These are phyloP conservation scores for Chamaecrista fasciculata DNA, from an alignment of 306 rosid genomes.

Conservation along the genomic window DNA sequence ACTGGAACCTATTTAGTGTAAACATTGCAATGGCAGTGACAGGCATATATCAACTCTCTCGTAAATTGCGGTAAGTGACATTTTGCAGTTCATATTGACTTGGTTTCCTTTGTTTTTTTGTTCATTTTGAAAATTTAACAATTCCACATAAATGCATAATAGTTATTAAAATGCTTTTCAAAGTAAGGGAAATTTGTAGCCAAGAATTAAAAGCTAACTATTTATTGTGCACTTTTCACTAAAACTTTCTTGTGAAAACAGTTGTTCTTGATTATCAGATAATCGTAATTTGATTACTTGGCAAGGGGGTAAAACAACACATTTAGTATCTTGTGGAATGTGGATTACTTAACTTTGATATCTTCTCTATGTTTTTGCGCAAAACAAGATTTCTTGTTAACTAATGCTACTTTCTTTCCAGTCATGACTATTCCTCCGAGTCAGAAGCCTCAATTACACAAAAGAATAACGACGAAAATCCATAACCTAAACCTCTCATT, in stretches of 20 bases:
- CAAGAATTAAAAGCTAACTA: too few relatives aligned
- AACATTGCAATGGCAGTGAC: conserved; percentile 92
- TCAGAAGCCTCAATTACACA: conserved; percentile 43
- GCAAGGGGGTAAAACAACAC: not conserved
- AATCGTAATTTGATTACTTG: not conserved
- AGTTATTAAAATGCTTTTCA: not conserved
- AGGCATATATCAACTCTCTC: conserved; percentile 81
- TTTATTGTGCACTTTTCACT: too few relatives aligned
- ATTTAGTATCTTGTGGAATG: too few relatives aligned
- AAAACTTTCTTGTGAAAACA: not conserved
- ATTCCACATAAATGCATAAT: not conserved
- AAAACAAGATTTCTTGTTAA: conserved; percentile 8
- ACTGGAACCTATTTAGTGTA: conserved; percentile 93
- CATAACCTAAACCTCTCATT: conserved; percentile 9
- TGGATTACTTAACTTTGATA: not conserved
- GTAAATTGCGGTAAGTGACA: conserved; percentile 65
- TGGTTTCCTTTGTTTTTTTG: not conserved
- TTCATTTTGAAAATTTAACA: too few relatives aligned
- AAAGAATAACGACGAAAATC: conserved; percentile 65
- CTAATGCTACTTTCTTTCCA: conserved; percentile 30
- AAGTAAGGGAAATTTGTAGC: too few relatives aligned
- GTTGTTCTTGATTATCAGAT: not conserved
- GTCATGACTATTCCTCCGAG: conserved; percentile 74
- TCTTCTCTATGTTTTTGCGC: conserved; percentile 1
- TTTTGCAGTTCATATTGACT: not conserved